Base-by-base conservation (phyloP, 1,139 yeast genomes). In the Yamadazyma siamensis region DNA sequence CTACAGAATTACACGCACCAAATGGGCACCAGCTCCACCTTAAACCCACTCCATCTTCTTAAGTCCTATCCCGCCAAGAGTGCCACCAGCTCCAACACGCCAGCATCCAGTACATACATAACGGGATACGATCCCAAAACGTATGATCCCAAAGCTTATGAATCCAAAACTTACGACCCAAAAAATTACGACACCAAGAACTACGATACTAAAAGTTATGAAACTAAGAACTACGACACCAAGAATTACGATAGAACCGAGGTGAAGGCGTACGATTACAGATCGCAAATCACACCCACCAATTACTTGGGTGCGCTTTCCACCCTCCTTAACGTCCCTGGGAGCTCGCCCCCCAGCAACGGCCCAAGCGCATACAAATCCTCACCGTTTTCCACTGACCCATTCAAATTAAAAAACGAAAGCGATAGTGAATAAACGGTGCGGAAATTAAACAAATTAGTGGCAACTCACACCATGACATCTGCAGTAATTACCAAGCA, bases 11-110 rank as follows among this genome's bases (percentile, higher is more conserved):
- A n/a, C 27, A 11, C 26, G 17, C 21, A 18, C 28, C 8, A 16
- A n/a, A n/a, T n/a, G n/a, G n/a, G n/a, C n/a, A n/a, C n/a, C n/a
- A 25, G 4, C 25, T 52, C 10, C 52, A n/a, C 61, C 2, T 40
- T 56, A 23, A 57, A 55, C 29, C 63, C 63, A 3, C 49, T 56
- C 0, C 50, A 49, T 34, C 35, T 55, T 14, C 38, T 54, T 13
- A 52, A 49, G 26, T 36, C 49, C 3, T n/a, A n/a, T n/a, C n/a
- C n/a, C n/a, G n/a, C n/a, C n/a, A n/a, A n/a, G n/a, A n/a, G n/a
- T n/a, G n/a, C n/a, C n/a, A n/a, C n/a, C n/a, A n/a, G n/a, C n/a
- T 32, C 40, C 20, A 41, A 29, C 15, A 36, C 32, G 6, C 17
- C 9, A n/a, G 4, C 27, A 15, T 18, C 18, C 18, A 24, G 15